These are phyloP conservation scores for Pulicaria dysenterica DNA, from an alignment of 129 eudicot species.

Conservation along the genomic window DNA sequence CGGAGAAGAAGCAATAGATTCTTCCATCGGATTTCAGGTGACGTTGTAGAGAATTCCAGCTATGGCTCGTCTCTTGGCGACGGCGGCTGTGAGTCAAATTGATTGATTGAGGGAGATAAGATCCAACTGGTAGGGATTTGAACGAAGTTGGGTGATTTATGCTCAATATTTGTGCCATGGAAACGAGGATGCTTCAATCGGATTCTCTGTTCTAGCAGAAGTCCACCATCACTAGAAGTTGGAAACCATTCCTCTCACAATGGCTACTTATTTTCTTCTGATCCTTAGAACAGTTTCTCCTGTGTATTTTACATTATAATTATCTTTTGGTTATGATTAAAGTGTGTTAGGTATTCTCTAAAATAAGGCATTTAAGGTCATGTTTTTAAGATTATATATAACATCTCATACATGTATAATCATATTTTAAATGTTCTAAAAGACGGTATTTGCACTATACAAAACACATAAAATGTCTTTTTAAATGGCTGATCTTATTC, in stretches of 20 bases:
- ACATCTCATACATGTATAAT: too few relatives aligned
- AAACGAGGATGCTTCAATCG: slow-evolving; percentile 8
- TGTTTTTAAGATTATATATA: too few relatives aligned
- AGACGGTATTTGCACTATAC: too few relatives aligned
- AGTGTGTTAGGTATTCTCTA: too few relatives aligned
- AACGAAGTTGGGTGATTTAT: slow-evolving; percentile 8
- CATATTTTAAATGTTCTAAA: too few relatives aligned
- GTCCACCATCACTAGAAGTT: not conserved
- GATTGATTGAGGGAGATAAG: slow-evolving; percentile 1
- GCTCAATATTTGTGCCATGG: slow-evolving; percentile 28
- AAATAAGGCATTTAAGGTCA: too few relatives aligned
- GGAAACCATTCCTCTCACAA: not conserved
- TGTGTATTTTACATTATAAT: too few relatives aligned
- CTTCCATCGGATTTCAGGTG: slow-evolving; percentile 42
- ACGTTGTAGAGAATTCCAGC: slow-evolving; percentile 41
- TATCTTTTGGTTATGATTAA: too few relatives aligned
- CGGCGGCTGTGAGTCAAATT: slow-evolving; percentile 7
- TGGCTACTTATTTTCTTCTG: too few relatives aligned
- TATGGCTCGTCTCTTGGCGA: slow-evolving; percentile 24
- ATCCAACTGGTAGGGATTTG: slow-evolving; percentile 20
- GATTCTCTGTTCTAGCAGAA: slow-evolving; percentile 4
- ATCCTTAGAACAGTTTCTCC: too few relatives aligned
- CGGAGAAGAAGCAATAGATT: slow-evolving; percentile 57
- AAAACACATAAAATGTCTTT: too few relatives aligned
- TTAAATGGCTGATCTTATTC: too few relatives aligned